Evolutionary conservation across 352 stramenopile species (phyloP).

Genomic region (Phytophthora rubi): DNA sequence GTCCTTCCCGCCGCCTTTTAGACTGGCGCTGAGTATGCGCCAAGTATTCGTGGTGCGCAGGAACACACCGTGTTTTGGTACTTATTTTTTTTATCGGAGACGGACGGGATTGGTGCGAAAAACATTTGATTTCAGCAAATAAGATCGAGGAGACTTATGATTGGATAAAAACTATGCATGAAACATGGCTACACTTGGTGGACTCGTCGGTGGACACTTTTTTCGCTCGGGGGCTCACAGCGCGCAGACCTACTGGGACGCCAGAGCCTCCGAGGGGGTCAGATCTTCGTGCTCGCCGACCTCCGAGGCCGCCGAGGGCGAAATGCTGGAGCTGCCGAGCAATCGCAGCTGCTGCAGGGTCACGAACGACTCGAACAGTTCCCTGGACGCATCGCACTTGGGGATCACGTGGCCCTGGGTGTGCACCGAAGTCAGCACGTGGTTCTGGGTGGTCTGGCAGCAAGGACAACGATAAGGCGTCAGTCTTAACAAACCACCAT

Average conservation of each 20-base stretch:
- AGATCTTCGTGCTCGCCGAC: conserved; percentile 25
- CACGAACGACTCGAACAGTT: conserved; percentile 64
- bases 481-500: not conserved
- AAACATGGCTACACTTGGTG: conserved; percentile 27
- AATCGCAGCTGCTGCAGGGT: conserved; percentile 31
- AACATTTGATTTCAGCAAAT: conserved; percentile 10
- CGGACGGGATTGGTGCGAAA: conserved; percentile 38
- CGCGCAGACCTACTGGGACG: conserved; percentile 30
- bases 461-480: not conserved
- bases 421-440: conserved; percentile 69
- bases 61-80: not conserved
- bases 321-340: conserved; percentile 28
- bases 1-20: conserved; percentile 30
- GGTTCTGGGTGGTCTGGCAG: conserved; percentile 41
- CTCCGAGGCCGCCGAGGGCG: conserved; percentile 26
- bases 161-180: conserved; percentile 30
- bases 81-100: not conserved
- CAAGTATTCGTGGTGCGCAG: conserved; percentile 3
- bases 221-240: conserved; percentile 20
- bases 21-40: conserved; percentile 26
- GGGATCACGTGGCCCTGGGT: conserved; percentile 82
- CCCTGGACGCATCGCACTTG: conserved; percentile 65
- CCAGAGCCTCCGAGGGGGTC: conserved; percentile 19
- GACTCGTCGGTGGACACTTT: not conserved
- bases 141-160: conserved; percentile 2